phyloP scores from a whole-genome alignment of 2,329 filamentous ascomycete species.

The Colletotrichum orchidophilum region DNA sequence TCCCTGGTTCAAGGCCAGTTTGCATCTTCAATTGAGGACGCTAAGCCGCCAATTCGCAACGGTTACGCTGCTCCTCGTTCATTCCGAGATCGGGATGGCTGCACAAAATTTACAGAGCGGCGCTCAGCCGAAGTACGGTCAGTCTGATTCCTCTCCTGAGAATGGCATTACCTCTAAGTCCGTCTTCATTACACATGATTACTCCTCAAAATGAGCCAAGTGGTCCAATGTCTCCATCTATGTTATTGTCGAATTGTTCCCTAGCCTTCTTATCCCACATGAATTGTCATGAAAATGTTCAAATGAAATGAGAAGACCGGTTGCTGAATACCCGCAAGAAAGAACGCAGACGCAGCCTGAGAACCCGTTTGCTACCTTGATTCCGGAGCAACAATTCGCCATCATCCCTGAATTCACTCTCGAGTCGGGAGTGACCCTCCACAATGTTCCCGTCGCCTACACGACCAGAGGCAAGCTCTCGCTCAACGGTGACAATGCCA shows the following conservation, averaged over 20 bases:
- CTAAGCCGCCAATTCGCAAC: neutral
- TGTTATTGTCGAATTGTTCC: neutral
- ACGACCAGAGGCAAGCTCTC: constrained; percentile 72
- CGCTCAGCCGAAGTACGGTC: constrained; percentile 44
- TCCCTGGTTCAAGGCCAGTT: neutral
- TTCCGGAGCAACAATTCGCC: constrained; percentile 87
- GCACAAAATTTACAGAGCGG: constrained; percentile 33
- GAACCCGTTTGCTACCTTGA: constrained; percentile 88
- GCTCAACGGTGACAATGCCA: constrained; percentile 69
- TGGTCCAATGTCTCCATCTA: neutral
- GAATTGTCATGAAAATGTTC: neutral
- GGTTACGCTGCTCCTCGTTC: constrained; percentile 8
- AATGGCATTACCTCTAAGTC: neutral
- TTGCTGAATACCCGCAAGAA: constrained; percentile 74
- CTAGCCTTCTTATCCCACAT: neutral
- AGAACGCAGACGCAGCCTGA: constrained; percentile 78
- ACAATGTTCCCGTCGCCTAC: constrained; percentile 78
- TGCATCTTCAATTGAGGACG: neutral
- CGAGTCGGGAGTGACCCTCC: constrained; percentile 86
- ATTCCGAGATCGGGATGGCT: constrained; percentile 39
- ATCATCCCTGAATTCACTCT: constrained; percentile 90
- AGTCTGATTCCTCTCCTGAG: constrained; percentile 36
- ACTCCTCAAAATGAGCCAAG: neutral
- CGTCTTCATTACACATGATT: constrained; percentile 2
- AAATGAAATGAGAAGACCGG: constrained; percentile 46